phyloP scores from a whole-genome alignment of 2,329 filamentous ascomycete genomes.

The Botrytis tulipae region DNA sequence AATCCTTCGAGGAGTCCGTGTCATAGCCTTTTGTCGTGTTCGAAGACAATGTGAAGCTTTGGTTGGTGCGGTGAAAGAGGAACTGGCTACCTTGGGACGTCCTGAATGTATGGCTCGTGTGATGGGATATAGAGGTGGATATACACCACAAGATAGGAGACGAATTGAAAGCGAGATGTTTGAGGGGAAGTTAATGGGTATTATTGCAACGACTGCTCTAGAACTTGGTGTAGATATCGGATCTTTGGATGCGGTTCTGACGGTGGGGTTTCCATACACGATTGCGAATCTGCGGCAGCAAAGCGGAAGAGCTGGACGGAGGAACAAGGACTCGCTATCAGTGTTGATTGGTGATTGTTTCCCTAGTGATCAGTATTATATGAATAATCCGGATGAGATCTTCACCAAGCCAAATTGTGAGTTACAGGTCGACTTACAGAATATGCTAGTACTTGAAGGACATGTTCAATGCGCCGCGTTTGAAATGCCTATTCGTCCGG shows the following conservation, averaged over 20 bases:
- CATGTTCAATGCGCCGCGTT: slow-evolving; percentile 94
- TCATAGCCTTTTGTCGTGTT: slow-evolving; percentile 90
- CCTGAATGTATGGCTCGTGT: slow-evolving; percentile 74
- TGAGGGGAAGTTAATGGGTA: slow-evolving; percentile 86
- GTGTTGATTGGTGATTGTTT: slow-evolving; percentile 87
- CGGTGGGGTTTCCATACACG: slow-evolving; percentile 91
- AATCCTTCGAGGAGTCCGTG: slow-evolving; percentile 80
- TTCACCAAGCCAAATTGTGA: slow-evolving; percentile 89
- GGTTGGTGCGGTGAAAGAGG: slow-evolving; percentile 73
- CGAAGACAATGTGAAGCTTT: slow-evolving; percentile 86
- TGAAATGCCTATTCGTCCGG: slow-evolving; percentile 86
- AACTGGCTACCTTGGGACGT: slow-evolving; percentile 71
- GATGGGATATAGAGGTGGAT: slow-evolving; percentile 94
- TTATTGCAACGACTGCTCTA: slow-evolving; percentile 88
- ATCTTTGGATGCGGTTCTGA: slow-evolving; percentile 87
- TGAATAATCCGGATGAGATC: slow-evolving; percentile 92
- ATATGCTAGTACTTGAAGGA: slow-evolving; percentile 86
- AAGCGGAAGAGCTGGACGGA: slow-evolving; percentile 84
- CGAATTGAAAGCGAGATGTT: slow-evolving; percentile 96
- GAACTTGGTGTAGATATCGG: slow-evolving; percentile 96
- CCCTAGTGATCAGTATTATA: slow-evolving; percentile 91
- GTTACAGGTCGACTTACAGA: slow-evolving; percentile 86
- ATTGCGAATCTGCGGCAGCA: slow-evolving; percentile 95
- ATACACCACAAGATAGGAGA: slow-evolving; percentile 85
- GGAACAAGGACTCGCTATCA: slow-evolving; percentile 90